A percentile compares a stretch with the other conserved stretches of the same genome.
Evolutionary conservation across 2,329 filamentous ascomycete species (phyloP).

Genomic region (Akanthomyces muscarius): DNA sequence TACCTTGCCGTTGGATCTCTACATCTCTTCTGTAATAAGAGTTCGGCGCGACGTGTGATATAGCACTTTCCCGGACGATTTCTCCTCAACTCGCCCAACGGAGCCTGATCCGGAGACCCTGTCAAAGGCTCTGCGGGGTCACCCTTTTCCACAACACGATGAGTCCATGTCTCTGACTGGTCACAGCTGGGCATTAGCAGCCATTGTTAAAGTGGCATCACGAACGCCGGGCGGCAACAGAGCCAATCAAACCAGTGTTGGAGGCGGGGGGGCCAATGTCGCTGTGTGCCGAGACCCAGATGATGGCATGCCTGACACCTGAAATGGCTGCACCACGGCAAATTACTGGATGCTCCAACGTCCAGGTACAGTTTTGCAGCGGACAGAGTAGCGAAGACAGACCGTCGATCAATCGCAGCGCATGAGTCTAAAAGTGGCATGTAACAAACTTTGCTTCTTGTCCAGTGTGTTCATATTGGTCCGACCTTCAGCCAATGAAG

Average conservation of each 20-base stretch:
- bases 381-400: background rate
- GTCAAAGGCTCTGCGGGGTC: background rate
- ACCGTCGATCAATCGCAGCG: background rate
- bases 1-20: background rate
- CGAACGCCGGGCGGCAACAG: conserved; percentile 14
- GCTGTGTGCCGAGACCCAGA: conserved; percentile 7
- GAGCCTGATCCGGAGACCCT: background rate
- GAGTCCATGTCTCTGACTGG: conserved; percentile 13
- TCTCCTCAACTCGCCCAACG: background rate
- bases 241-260: conserved; percentile 8
- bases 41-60: background rate
- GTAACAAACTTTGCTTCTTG: background rate
- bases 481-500: background rate
- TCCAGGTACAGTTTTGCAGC: background rate
- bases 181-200: background rate
- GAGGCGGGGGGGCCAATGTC: background rate
- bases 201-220: conserved; percentile 3
- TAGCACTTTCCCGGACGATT: background rate
- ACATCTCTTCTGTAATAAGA: background rate
- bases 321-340: background rate
- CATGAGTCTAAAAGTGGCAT: background rate
- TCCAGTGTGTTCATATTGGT: background rate
- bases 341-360: background rate
- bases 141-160: background rate
- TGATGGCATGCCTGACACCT: background rate